Base-by-base conservation (phyloP, 371 early-diverging fungal genomes). In the Capniomyces stellatus region DNA sequence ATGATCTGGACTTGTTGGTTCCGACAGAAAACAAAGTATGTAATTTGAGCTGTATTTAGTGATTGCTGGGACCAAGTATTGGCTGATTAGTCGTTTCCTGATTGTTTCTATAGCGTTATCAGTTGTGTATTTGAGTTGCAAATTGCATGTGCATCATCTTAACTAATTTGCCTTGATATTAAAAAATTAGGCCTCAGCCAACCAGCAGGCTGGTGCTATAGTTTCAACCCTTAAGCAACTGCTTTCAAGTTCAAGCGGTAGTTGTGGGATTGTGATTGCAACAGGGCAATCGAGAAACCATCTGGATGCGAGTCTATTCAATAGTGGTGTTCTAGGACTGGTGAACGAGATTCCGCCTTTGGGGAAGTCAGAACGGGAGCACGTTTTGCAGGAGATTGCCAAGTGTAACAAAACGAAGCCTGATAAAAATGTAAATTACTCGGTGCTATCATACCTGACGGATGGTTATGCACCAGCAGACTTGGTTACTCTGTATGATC, bases 391-490 rank as follows among this genome's bases (percentile, higher is more conserved):
- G 35, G 68, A 75, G n/a, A 69, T 84, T 24, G 74, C 78, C 62
- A 58, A 62, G 0, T 57, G 68, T 23, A 73, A 64, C 1, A 49
- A 41, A 13, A 75, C 74, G 22, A 55, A 74, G 13, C 60, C 47
- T 48, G 54, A 58, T 0, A 41, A 69, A 0, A 50, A 59, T 3
- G 67, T 88, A 28, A 84, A 87, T 59, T 64, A 87, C 35, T 75
- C 79, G 1, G 73, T 76, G 0, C 71, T 89, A 0, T 82, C 89
- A 1, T 78, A 83, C 30, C 70, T 75, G 58, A 91, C 92, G 1
- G 95, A 95, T 66, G 92, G 93, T 0, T 92, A 85, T 58, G 64
- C 83, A 21, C 87, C 92, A 3, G 77, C 82, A 0, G 93, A 92
- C 66, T 66, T 92, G 22, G 72, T 79, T 50, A 75, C 81, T 0